Conservation (phyloP, 2,329 filamentous ascomycete species). For the Sclerotinia glacialis region DNA sequence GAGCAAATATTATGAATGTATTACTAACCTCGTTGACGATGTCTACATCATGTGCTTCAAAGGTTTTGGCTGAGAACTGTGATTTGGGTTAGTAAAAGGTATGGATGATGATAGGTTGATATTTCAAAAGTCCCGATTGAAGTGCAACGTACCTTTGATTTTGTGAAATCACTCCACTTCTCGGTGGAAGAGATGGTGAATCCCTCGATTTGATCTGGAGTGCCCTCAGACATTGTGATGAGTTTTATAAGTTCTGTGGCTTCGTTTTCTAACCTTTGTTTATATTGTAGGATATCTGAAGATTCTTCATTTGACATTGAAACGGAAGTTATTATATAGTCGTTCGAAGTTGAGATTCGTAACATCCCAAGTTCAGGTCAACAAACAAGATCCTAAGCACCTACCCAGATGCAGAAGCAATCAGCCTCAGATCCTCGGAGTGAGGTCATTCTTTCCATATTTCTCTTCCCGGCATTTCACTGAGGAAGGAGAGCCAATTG, state of each 20-base stretch:
- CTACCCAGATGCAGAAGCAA: not conserved
- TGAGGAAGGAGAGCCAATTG: not conserved
- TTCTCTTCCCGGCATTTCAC: too few relatives aligned
- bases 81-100: not conserved
- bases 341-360: not conserved
- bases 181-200: slow-evolving; percentile 50
- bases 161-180: slow-evolving; percentile 34
- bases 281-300: too few relatives aligned
- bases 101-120: not conserved
- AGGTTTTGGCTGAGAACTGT: slow-evolving; percentile 56
- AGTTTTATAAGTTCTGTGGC: not conserved
- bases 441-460: slow-evolving; percentile 9
- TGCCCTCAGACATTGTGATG: slow-evolving; percentile 3
- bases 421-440: not conserved
- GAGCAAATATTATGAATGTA: not conserved
- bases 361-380: not conserved
- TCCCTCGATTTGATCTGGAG: slow-evolving; percentile 57
- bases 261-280: too few relatives aligned
- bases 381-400: not conserved
- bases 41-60: slow-evolving; percentile 82
- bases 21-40: slow-evolving; percentile 66
- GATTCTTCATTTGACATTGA: not conserved
- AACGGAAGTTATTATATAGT: not conserved
- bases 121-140: not conserved
- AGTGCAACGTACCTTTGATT: slow-evolving; percentile 27